A percentile compares a stretch with the other conserved stretches of the same genome.
Conservation (phyloP, 768 basidiomycete species). For the Pilatotrama ljubarskyi region DNA sequence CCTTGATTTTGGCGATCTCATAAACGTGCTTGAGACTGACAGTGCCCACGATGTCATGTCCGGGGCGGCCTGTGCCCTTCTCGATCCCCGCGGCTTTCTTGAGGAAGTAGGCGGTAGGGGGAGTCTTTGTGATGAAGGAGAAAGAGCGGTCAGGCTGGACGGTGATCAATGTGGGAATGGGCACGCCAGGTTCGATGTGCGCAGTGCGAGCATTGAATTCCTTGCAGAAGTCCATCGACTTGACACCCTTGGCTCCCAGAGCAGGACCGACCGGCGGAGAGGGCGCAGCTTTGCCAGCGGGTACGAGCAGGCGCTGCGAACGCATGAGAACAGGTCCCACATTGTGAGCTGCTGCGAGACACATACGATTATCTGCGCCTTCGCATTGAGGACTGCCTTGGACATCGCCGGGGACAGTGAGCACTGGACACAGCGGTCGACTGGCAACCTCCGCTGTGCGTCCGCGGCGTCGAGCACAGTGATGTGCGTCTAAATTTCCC, state of each 20-base stretch:
- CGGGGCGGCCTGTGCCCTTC: constrained; percentile 84
- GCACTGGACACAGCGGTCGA: constrained; percentile 3
- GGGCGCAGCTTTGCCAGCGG: constrained; percentile 93
- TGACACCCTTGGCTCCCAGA: constrained; percentile 95
- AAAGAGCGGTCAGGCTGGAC: constrained; percentile 96
- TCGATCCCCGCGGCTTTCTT: constrained; percentile 89
- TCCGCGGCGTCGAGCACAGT: background rate
- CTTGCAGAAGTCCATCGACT: constrained; percentile 99
- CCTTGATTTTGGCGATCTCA: constrained; percentile 98
- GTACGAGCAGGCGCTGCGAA: constrained; percentile 76
- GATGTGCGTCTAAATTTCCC: constrained; percentile 4
- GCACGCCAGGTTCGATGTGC: constrained; percentile 80
- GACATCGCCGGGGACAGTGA: constrained; percentile 51
- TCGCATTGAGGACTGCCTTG: constrained; percentile 57
- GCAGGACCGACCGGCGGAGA: constrained; percentile 97
- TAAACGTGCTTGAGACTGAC: constrained; percentile 96
- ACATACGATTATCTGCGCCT: constrained; percentile 77
- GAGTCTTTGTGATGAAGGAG: constrained; percentile 89
- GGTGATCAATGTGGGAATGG: constrained; percentile 89
- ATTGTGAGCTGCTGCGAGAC: background rate
- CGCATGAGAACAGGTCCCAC: background rate
- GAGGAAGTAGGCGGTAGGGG: constrained; percentile 86
- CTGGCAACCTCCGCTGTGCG: background rate
- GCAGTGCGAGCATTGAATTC: constrained; percentile 99
- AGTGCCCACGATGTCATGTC: constrained; percentile 76